Evolutionary conservation across 2,329 filamentous ascomycete genomes (phyloP), one percentile per base, ranked within the genome.

Genomic region (Paramyrothecium roridum): DNA sequence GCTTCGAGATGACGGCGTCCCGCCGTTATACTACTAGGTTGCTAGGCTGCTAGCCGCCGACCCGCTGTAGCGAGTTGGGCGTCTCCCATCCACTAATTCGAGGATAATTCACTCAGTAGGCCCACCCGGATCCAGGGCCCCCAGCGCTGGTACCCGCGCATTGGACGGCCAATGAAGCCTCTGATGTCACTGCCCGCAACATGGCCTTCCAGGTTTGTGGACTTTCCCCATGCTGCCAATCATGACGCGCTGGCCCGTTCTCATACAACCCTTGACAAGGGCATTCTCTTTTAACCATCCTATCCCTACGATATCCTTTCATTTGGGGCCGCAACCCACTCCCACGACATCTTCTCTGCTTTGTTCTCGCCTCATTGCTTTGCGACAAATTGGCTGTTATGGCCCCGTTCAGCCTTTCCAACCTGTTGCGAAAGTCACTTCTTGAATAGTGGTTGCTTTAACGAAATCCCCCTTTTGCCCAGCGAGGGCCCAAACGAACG

Each of bases 151-250:
- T 21, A 10, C n/a, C 23, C 26, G 49, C 49, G 30, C 22, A 51
- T 30, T 51, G 49, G 52, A 30, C 51, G 56, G 57, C 68, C 66
- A 69, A 67, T 66, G 53, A 64, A 69, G 69, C 68, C 69, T 63
- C 68, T 70, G 68, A 71, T 71, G 69, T 71, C 68, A 70, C 68
- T 51, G 56, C 54, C 55, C 52, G 52, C 55, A 57, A 43, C n/a
- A 16, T 16, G 13, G 13, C 4, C 37, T 43, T 43, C 37, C 37
- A 43, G 37, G 37, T 43, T 43, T 43, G 37, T 43, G 37, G 37
- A 19, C 12, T 30, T 30, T 8, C 45, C 34, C 34, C 13, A 13
- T 10, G 50, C 48, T 26, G 53, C 56, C 57, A 53, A 52, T 52
- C 50, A 54, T 55, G 55, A 52, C 26, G 51, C 13, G 51, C 13